phyloP scores from a whole-genome alignment of 345 rosid genomes.

The Lagerstroemia speciosa region DNA sequence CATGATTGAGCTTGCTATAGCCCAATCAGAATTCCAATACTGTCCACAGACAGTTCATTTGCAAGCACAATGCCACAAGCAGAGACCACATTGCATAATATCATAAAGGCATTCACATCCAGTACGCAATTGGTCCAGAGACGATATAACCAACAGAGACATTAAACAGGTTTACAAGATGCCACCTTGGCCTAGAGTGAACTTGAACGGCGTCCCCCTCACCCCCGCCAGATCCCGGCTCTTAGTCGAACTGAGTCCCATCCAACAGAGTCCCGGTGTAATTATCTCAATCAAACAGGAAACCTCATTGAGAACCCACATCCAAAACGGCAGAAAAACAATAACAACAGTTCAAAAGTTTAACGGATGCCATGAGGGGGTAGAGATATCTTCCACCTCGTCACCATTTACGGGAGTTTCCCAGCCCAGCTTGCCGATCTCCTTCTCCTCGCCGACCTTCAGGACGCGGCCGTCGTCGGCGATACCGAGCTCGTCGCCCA shows the following conservation, averaged over 20 bases:
- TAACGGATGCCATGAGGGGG: background rate
- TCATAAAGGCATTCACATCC: background rate
- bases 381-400: conserved; percentile 31
- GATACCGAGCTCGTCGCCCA: conserved; percentile 19
- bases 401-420: conserved; percentile 35
- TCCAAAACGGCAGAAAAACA: background rate
- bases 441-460: conserved; percentile 37
- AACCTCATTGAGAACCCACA: background rate
- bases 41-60: background rate
- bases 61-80: background rate
- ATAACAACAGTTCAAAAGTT: background rate
- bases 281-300: conserved; percentile 23
- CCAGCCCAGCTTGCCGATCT: conserved; percentile 36
- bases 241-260: conserved; percentile 88
- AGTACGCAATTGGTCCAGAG: background rate
- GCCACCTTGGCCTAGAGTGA: conserved; percentile 90
- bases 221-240: conserved; percentile 80
- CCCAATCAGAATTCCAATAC: background rate
- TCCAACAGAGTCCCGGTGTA: conserved; percentile 86
- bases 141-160: background rate
- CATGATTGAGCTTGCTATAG: background rate
- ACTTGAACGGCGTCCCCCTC: conserved; percentile 81
- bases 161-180: background rate
- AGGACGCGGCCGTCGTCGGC: conserved; percentile 16
- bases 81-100: too few relatives aligned